Percentiles rank a stretch among this genome's conserved stretches.
phyloP scores from a whole-genome alignment of 371 early-diverging fungal species.

The Mortierella sp. region DNA sequence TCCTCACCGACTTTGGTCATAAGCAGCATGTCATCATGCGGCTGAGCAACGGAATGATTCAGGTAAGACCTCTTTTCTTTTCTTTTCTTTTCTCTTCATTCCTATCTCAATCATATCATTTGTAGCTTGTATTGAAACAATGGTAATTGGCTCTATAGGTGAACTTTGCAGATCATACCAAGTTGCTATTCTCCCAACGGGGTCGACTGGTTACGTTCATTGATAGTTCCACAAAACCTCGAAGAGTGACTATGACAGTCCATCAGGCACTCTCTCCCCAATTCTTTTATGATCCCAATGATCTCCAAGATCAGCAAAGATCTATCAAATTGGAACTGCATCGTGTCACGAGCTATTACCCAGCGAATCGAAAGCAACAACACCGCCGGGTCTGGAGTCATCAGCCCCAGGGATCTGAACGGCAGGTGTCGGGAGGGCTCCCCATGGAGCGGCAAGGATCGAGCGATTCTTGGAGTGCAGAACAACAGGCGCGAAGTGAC shows the following conservation, averaged over 20 bases:
- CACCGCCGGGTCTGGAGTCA: too few species aligned
- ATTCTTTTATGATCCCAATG: conserved; percentile 33
- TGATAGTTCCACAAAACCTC: conserved; percentile 17
- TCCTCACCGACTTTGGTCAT: conserved; percentile 36
- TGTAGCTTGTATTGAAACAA: neutral
- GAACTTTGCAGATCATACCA: conserved; percentile 49
- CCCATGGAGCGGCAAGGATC: too few species aligned
- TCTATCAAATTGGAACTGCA: conserved; percentile 14
- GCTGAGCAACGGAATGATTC: conserved; percentile 42
- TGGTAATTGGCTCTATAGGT: conserved; percentile 28
- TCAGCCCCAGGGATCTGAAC: too few species aligned
- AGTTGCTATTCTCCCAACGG: conserved; percentile 29
- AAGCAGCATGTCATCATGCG: conserved; percentile 26
- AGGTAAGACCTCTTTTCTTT: conserved; percentile 22
- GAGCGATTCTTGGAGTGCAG: too few species aligned
- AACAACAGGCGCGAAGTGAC: too few species aligned
- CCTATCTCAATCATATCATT: neutral
- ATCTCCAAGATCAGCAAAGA: conserved; percentile 17
- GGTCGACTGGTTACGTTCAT: conserved; percentile 39
- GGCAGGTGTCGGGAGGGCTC: too few species aligned
- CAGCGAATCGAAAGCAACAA: neutral
- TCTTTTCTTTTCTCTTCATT: neutral
- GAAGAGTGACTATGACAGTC: conserved; percentile 37
- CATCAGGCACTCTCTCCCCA: conserved; percentile 30
- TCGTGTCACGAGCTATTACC: neutral